Percentiles rank a stretch among this genome's conserved stretches.
These are phyloP conservation scores for Agaricus sinodeliciosus DNA, from an alignment of 768 basidiomycete genomes.

Conservation along the genomic window DNA sequence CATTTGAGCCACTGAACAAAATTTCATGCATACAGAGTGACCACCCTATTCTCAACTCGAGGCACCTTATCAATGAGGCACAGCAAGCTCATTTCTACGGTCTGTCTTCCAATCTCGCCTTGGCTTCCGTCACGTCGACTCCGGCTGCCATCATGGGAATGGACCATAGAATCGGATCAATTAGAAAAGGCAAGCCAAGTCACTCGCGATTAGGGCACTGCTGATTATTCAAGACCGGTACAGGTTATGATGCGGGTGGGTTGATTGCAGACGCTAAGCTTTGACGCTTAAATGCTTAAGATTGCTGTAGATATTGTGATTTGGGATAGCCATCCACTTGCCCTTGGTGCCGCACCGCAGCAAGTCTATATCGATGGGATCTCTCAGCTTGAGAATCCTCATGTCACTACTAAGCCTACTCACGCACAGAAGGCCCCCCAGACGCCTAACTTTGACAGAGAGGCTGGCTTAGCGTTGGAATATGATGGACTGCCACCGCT, in stretches of 20 bases:
- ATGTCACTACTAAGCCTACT: constrained; percentile 43
- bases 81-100: constrained; percentile 75
- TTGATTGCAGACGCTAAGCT: not conserved
- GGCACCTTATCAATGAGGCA: constrained; percentile 71
- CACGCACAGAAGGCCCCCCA: constrained; percentile 45
- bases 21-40: constrained; percentile 39
- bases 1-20: not conserved
- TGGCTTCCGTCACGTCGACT: constrained; percentile 65
- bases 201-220: not conserved
- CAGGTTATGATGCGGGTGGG: constrained; percentile 65
- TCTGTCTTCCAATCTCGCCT: constrained; percentile 53
- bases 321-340: constrained; percentile 74
- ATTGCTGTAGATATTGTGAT: constrained; percentile 49
- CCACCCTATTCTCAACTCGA: constrained; percentile 55
- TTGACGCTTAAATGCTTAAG: not conserved
- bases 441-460: constrained; percentile 55
- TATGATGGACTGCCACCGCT: constrained; percentile 67
- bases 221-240: not conserved
- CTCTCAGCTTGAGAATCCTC: constrained; percentile 48
- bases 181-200: constrained; percentile 40
- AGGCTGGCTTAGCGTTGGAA: constrained; percentile 44
- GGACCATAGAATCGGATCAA: constrained; percentile 68
- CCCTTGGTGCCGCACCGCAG: constrained; percentile 69
- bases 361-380: constrained; percentile 88
- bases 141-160: constrained; percentile 67